Percentiles rank a stretch among this genome's conserved stretches.
phyloP scores from a whole-genome alignment of 2,329 filamentous ascomycete genomes.

The Hawksworthiomyces lignivorus region DNA sequence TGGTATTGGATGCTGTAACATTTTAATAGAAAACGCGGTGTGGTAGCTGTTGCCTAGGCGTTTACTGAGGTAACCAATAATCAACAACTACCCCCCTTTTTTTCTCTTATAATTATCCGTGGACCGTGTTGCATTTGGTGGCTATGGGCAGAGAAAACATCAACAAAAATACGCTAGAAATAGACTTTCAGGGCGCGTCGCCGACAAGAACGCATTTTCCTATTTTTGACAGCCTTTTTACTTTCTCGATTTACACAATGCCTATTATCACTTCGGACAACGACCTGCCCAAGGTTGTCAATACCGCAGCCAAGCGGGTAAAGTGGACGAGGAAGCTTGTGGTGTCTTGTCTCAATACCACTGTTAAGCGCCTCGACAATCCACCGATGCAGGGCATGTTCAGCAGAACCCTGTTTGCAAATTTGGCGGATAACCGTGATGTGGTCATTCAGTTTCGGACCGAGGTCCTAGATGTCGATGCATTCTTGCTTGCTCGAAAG shows the following conservation, averaged over 20 bases:
- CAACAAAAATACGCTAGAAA: no score
- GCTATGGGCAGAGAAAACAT: no score
- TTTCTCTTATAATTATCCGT: no score
- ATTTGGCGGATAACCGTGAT: slow-evolving; percentile 12
- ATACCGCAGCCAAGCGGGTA: slow-evolving; percentile 19
- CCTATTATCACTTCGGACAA: neutral
- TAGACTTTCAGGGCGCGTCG: no score
- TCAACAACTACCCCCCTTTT: no score
- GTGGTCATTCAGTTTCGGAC: slow-evolving; percentile 18
- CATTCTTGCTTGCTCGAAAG: slow-evolving; percentile 12
- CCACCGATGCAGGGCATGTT: slow-evolving; percentile 22
- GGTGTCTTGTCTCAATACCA: slow-evolving; percentile 18
- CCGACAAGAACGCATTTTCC: no score
- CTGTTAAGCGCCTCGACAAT: slow-evolving; percentile 18
- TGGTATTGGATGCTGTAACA: no score
- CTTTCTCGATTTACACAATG: neutral
- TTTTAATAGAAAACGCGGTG: no score
- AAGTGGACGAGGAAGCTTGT: slow-evolving; percentile 22
- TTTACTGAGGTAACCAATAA: no score
- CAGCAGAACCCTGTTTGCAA: slow-evolving; percentile 19
- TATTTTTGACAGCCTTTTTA: no score
- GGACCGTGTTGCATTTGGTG: no score
- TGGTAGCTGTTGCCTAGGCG: no score
- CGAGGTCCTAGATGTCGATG: slow-evolving; percentile 14
- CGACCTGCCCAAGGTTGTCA: slow-evolving; percentile 19